Evolutionary conservation across 306 rosid species (phyloP).

Genomic region (Luffa acutangula): DNA sequence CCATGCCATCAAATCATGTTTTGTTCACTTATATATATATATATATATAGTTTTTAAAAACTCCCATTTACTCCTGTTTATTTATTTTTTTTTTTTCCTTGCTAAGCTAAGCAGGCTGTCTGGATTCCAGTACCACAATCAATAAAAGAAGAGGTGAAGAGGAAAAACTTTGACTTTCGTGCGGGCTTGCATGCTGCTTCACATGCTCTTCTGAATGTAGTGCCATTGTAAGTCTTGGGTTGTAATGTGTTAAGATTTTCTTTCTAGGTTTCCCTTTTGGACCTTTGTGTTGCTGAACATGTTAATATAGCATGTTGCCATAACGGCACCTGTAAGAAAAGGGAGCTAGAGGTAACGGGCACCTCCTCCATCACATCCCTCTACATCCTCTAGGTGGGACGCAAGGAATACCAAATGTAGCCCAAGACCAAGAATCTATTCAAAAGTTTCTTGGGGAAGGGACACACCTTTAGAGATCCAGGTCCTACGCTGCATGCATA

Average conservation of each 20-base stretch:
- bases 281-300: not conserved
- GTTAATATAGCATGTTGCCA: not conserved
- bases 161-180: conserved; percentile 55
- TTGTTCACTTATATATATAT: not conserved
- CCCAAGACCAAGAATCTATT: not conserved
- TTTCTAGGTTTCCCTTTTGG: not conserved
- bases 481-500: not conserved
- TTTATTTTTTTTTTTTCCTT: conserved; percentile 3
- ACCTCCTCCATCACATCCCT: not conserved
- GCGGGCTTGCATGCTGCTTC: conserved; percentile 98
- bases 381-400: not conserved
- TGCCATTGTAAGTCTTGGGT: conserved; percentile 68
- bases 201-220: conserved; percentile 81
- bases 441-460: not conserved
- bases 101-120: conserved; percentile 53
- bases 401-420: not conserved
- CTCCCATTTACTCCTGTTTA: not conserved
- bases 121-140: conserved; percentile 82
- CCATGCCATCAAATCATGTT: not conserved
- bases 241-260: not conserved
- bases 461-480: not conserved
- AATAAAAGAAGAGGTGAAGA: conserved; percentile 43
- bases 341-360: not conserved
- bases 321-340: not conserved
- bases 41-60: not conserved